Evolutionary conservation across 306 rosid genomes (phyloP).

Genomic region (Carpinus viminea): DNA sequence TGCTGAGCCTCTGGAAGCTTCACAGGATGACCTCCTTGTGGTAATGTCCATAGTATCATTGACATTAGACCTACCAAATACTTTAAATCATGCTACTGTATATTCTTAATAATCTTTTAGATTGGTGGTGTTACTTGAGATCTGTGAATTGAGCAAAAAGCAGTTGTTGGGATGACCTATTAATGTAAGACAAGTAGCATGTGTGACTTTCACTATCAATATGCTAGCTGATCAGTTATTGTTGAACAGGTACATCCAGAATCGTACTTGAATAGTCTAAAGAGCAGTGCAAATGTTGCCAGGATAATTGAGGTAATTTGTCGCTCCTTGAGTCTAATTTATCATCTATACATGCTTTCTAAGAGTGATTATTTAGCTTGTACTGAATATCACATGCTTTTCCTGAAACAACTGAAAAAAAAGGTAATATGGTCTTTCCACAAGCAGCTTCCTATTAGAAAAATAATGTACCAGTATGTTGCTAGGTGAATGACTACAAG

Average conservation of each 20-base stretch:
- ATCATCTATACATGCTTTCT: background rate
- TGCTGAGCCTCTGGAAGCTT: slow-evolving; percentile 87
- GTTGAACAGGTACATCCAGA: slow-evolving; percentile 75
- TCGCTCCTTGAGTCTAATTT: slow-evolving; percentile 11
- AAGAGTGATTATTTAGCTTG: background rate
- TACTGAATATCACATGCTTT: background rate
- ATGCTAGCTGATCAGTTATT: slow-evolving; percentile 27
- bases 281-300: slow-evolving; percentile 73
- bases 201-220: slow-evolving; percentile 5
- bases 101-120: slow-evolving; percentile 9
- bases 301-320: slow-evolving; percentile 71
- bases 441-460: background rate
- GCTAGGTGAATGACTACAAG: slow-evolving; percentile 1
- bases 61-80: background rate
- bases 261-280: slow-evolving; percentile 71
- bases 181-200: slow-evolving; percentile 15
- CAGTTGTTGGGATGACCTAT: slow-evolving; percentile 9
- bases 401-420: background rate
- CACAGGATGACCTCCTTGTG: slow-evolving; percentile 82
- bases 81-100: background rate
- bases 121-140: slow-evolving; percentile 10
- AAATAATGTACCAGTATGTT: background rate
- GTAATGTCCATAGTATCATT: slow-evolving; percentile 35
- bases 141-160: background rate
- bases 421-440: background rate